These are phyloP conservation scores for Pythium scleroteichum DNA, from an alignment of 352 stramenopile species.

Conservation along the genomic window DNA sequence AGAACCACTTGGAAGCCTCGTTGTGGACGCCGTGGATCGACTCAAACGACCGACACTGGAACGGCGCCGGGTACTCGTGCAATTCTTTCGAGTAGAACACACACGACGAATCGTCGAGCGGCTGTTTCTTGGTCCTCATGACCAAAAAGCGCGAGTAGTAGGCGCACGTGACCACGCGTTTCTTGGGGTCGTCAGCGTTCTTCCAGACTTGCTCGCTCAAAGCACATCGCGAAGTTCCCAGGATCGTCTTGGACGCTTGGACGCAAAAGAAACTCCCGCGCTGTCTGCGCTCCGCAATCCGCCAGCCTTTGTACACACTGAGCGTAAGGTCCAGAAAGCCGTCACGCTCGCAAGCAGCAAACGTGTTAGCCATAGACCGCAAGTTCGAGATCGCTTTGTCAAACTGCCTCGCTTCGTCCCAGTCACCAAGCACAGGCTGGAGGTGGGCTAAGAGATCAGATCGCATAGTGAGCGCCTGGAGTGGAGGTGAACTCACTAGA, in stretches of 20 bases:
- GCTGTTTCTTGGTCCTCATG: background rate
- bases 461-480: background rate
- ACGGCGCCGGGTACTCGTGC: conserved; percentile 22
- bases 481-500: background rate
- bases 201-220: conserved; percentile 16
- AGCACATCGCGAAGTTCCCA: background rate
- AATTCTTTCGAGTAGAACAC: conserved; percentile 23
- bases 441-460: background rate
- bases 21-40: conserved; percentile 22
- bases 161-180: conserved; percentile 7
- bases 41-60: conserved; percentile 15
- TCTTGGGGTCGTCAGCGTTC: conserved; percentile 12
- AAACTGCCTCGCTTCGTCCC: conserved; percentile 8
- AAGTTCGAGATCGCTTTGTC: conserved; percentile 15
- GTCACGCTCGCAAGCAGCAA: conserved; percentile 2
- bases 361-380: background rate
- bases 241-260: conserved; percentile 11
- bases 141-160: conserved; percentile 9
- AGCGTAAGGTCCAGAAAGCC: background rate
- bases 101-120: conserved; percentile 3
- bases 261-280: conserved; percentile 11
- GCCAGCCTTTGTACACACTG: conserved; percentile 21
- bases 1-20: conserved; percentile 2
- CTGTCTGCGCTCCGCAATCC: conserved; percentile 12
- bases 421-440: background rate